These are phyloP conservation scores for Malus sieversii DNA, from an alignment of 306 rosid species.

Conservation along the genomic window DNA sequence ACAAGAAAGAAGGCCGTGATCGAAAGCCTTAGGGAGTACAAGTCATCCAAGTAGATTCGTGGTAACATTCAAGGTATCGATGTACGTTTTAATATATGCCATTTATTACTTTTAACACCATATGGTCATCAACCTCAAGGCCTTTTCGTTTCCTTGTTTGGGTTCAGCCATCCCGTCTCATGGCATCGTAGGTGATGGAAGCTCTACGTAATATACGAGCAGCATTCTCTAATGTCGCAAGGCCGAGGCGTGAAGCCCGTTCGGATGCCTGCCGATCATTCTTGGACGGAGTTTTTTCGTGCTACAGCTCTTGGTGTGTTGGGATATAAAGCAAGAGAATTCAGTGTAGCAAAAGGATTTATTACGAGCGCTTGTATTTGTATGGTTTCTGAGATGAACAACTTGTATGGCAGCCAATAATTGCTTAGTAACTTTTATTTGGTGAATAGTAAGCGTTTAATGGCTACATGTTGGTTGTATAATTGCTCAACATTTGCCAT, in stretches of 20 bases:
- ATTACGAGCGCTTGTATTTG: not conserved
- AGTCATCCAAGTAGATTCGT: constrained; percentile 33
- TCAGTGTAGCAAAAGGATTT: not conserved
- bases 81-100: not conserved
- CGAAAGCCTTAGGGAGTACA: constrained; percentile 72
- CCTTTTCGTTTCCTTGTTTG: not conserved
- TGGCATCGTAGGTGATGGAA: constrained; percentile 18
- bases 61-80: constrained; percentile 24
- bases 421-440: not conserved
- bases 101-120: not conserved
- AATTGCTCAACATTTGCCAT: not conserved
- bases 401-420: not conserved
- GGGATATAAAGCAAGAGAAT: not conserved
- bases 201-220: constrained; percentile 19
- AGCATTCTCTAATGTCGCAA: not conserved
- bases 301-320: not conserved
- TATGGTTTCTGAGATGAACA: not conserved
- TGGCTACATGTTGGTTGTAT: not conserved
- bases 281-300: not conserved
- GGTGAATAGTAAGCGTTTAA: not conserved
- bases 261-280: not conserved
- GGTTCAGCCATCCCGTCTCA: not conserved
- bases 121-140: not conserved
- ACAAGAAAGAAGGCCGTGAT: constrained; percentile 71
- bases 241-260: not conserved